Conservation (phyloP, 306 rosid genomes). For the Cucumis melo region DNA sequence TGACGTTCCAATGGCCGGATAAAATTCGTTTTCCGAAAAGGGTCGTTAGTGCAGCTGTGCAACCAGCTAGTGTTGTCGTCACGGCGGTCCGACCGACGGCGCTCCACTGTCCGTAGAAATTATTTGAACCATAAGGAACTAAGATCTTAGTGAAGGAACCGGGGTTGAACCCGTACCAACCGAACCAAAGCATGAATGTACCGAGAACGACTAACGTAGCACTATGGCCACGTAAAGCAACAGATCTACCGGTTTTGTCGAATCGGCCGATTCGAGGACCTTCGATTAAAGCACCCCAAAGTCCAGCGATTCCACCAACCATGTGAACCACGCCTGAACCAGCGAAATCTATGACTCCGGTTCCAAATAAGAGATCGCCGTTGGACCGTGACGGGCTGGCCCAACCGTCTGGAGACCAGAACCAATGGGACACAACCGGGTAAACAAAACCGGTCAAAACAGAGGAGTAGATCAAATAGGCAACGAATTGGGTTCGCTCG, state of each 20-base stretch:
- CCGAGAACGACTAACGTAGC: constrained; percentile 6
- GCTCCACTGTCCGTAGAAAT: constrained; percentile 7
- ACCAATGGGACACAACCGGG: constrained; percentile 8
- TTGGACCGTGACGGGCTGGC: background rate
- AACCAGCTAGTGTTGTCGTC: constrained; percentile 1
- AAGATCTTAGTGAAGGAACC: constrained; percentile 1
- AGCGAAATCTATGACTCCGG: constrained; percentile 9
- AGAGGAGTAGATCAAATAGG: constrained; percentile 6
- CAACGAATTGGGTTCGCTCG: constrained; percentile 5
- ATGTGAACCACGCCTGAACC: constrained; percentile 8
- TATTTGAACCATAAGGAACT: background rate
- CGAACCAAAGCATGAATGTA: constrained; percentile 8
- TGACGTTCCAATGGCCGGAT: constrained; percentile 10
- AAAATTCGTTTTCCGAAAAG: constrained; percentile 3
- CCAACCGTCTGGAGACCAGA: constrained; percentile 4
- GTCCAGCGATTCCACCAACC: constrained; percentile 7
- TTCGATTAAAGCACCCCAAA: constrained; percentile 6
- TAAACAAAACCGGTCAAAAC: constrained; percentile 5
- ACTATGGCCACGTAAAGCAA: background rate
- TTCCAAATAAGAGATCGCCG: background rate
- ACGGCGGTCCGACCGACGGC: constrained; percentile 9
- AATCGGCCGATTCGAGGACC: constrained; percentile 6
- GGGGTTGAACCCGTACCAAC: constrained; percentile 11
- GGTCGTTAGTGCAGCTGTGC: constrained; percentile 1
- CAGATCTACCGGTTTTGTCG: background rate